Evolutionary conservation across 179 eudicot species (phyloP).

Genomic region (Amaranthus tricolor): DNA sequence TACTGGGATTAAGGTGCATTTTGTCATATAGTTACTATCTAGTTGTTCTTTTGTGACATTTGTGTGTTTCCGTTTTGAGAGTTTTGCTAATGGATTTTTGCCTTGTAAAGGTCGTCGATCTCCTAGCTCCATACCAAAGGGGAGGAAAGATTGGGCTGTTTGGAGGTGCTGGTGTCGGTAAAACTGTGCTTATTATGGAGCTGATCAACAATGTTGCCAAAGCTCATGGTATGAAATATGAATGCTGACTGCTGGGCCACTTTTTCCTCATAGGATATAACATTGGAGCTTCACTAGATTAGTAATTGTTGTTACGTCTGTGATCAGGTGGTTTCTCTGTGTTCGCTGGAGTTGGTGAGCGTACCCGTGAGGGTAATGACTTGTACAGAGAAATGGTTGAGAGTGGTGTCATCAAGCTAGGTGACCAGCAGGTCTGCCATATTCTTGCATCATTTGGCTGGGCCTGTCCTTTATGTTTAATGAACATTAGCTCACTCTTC

Average conservation of each 20-base stretch:
- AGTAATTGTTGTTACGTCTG: slow-evolving; percentile 4
- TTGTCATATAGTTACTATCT: neutral
- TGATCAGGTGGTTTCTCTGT: slow-evolving; percentile 94
- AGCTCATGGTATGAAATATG: slow-evolving; percentile 64
- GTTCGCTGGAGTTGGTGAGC: slow-evolving; percentile 97
- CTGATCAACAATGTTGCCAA: slow-evolving; percentile 95
- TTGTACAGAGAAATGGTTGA: slow-evolving; percentile 98
- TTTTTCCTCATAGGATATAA: neutral
- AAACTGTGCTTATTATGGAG: slow-evolving; percentile 98
- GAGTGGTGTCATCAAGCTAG: slow-evolving; percentile 99
- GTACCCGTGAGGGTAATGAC: slow-evolving; percentile 96
- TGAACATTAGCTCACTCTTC: neutral
- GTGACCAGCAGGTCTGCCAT: slow-evolving; percentile 74
- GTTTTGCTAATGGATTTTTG: neutral
- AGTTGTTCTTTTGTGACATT: neutral
- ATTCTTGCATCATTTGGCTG: neutral
- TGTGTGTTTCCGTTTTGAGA: neutral
- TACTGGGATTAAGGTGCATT: slow-evolving; percentile 89
- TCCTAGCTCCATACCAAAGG: slow-evolving; percentile 94
- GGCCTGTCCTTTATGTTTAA: neutral
- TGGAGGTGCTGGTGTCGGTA: slow-evolving; percentile 98
- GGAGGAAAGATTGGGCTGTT: slow-evolving; percentile 98
- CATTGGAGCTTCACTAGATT: neutral
- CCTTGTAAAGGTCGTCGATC: slow-evolving; percentile 75
- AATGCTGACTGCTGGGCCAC: neutral